Evolutionary conservation across 495 filamentous ascomycete genomes (phyloP), one percentile per base, ranked within the genome.

Genomic region (Chaetomium cochliodes): DNA sequence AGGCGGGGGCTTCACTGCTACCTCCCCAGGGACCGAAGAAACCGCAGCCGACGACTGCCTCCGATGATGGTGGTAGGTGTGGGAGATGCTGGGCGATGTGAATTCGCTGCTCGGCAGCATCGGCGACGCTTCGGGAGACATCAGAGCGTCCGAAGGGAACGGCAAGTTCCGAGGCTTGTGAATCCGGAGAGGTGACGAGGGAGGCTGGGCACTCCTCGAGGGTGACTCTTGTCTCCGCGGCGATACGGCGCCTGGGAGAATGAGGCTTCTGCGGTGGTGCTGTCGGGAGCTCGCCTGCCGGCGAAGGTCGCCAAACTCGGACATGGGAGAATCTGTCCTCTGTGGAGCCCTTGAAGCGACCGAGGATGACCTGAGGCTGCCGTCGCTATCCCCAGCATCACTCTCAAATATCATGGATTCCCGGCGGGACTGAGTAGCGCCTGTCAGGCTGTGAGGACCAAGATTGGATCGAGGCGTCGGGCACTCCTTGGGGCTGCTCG

Each of bases 31-130:
- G 7, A 76, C 72, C 47, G 86, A 84, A 4, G 92, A 96, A 15
- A 91, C 87, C 18, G 90, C 89, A 13, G 92, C 90, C 5, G 94
- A 98, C 0, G 94, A 98, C 72, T 97, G 91, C 55, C 94, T 86
- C 37, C 94, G 88, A 26, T 65, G 63, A 75, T 97, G 94, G 69
- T 96, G 92, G 68, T 86, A 84, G 64, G 79, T 79, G 50, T 84
- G 74, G 39, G 73, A 69, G 13, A 72, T 42, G 58, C 67, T 85
- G 67, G 91, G 90, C 15, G 91, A 92, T 15, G 84, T 84, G 71
- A 96, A 86, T 69, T 98, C 94, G 68, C 87, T 87, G 25, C 84
- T 85, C 26, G 91, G 86, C 16, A 96, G 83, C 67, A 93, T 88
- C 5, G 94, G 94, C 5, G 94, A 98, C 1, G 89, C 88, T 61